These are phyloP conservation scores for Pythium sukuiense DNA, from an alignment of 352 stramenopile species.

Conservation along the genomic window DNA sequence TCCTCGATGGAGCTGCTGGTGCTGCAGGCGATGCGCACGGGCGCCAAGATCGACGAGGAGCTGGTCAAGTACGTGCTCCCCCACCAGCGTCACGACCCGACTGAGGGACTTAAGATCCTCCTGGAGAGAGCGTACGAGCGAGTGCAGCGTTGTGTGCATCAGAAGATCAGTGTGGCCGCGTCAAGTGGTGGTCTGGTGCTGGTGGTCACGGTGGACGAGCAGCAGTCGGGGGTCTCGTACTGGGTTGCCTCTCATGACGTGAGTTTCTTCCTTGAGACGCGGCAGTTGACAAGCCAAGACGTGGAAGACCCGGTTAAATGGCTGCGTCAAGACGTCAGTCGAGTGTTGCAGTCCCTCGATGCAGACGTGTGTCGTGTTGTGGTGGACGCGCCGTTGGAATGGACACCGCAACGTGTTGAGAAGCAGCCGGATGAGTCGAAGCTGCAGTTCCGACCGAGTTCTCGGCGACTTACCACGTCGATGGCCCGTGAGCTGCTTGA, in stretches of 20 bases:
- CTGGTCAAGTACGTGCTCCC: slow-evolving; percentile 6
- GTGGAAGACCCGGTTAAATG: background rate
- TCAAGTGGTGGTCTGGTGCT: background rate
- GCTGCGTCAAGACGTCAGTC: background rate
- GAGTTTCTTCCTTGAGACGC: slow-evolving; percentile 14
- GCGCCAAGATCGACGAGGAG: background rate
- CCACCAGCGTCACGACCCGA: background rate
- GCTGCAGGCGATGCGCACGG: slow-evolving; percentile 10
- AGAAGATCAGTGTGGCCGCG: background rate
- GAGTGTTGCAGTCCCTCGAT: background rate
- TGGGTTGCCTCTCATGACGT: background rate
- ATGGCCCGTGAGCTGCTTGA: slow-evolving; percentile 10
- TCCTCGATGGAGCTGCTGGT: slow-evolving; percentile 12
- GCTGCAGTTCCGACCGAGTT: background rate
- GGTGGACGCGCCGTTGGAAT: background rate
- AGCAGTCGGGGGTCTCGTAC: background rate
- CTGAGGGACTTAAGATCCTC: background rate
- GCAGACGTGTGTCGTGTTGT: background rate
- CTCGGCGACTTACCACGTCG: background rate
- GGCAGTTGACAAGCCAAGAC: background rate
- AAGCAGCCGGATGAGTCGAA: background rate
- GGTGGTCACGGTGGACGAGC: background rate
- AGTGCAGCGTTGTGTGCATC: background rate
- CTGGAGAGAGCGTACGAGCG: slow-evolving; percentile 12
- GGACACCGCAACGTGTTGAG: background rate